Base-by-base conservation (phyloP, 1,284 basidiomycete species). In the Heterobasidion parviporum region DNA sequence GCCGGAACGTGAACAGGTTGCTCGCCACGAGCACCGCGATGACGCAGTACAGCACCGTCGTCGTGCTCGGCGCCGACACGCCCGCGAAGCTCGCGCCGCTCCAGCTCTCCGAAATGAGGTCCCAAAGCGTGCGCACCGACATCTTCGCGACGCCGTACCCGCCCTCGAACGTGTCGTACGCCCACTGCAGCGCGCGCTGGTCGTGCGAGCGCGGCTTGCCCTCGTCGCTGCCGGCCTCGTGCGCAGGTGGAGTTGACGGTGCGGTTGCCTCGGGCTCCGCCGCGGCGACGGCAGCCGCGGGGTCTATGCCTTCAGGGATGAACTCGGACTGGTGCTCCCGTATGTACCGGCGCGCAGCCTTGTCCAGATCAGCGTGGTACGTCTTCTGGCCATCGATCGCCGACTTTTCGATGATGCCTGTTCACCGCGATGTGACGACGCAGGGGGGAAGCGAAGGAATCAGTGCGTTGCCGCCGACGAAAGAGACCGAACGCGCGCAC, bases 361-460 rank as follows among this genome's bases (percentile, higher is more conserved):
- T 81, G 61, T 96, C 92, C 6, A 98, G 79, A 47, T 94, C 94
- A 15, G 71, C 67, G 67, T 98, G 93, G 68, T 95, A 97, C 53
- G 79, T 76, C 70, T 89, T 95, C 68, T 99, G 96, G 2, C 97
- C 96, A n/a, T 98, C 95, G 53, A 98, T 85, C 6, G 84, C 88
- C 0, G 90, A 93, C 63, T 83, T 86, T 66, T 98, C 94, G 65
- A 99, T 97, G 64, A 99, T 92, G 56, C 93, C 92, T 94, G 46
- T 26, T 26, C 26, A 26, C 26, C 26, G 3, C 14, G 16, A 6
- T 44, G 43, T 44, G 14, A 14, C 14, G 16, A 14, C 16, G 16
- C 2, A 14, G 26, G 20, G 20, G 47, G 20, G 5, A 16, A 26
- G 47, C 65, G 50, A 46, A 41, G 20, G 14, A 8, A 34, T 12